These are phyloP conservation scores for Yarrowia sp. DNA, from an alignment of 805 yeast genomes.

Conservation along the genomic window DNA sequence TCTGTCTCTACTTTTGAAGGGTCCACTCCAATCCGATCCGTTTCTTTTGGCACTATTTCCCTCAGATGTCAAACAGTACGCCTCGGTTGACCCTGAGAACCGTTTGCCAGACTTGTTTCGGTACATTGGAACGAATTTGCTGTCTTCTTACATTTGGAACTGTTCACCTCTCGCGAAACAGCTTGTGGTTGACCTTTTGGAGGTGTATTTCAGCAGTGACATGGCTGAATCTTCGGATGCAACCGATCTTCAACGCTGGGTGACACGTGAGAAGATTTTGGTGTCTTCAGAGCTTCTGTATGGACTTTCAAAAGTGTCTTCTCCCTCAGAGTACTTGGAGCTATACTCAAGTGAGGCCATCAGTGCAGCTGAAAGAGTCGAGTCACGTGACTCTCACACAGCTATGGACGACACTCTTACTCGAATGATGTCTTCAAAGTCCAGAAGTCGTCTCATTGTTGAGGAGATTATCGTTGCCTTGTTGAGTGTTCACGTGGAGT, in stretches of 20 bases:
- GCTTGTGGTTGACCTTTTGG: background rate
- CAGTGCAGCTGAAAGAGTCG: constrained; percentile 7
- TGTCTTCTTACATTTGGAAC: constrained; percentile 17
- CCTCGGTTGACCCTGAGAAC: background rate
- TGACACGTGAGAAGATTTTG: constrained; percentile 9
- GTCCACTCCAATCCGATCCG: background rate
- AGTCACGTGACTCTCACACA: background rate
- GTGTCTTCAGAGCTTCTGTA: constrained; percentile 1
- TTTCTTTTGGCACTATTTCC: constrained; percentile 6
- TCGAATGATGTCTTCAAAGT: background rate
- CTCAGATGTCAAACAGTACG: background rate
- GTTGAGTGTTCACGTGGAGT: constrained; percentile 17
- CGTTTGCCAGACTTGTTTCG: constrained; percentile 2
- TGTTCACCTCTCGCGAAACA: constrained; percentile 16
- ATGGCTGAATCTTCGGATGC: constrained; percentile 4
- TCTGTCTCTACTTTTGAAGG: constrained; percentile 9
- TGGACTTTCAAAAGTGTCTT: background rate
- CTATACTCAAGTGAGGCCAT: background rate
- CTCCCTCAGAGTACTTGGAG: background rate
- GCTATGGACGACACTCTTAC: background rate
- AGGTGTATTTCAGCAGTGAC: background rate
- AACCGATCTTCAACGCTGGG: background rate
- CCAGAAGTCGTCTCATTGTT: background rate
- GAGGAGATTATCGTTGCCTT: background rate
- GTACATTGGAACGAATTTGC: background rate